Base-by-base conservation (phyloP, 352 stramenopile species). In the Blastocystis sp. region DNA sequence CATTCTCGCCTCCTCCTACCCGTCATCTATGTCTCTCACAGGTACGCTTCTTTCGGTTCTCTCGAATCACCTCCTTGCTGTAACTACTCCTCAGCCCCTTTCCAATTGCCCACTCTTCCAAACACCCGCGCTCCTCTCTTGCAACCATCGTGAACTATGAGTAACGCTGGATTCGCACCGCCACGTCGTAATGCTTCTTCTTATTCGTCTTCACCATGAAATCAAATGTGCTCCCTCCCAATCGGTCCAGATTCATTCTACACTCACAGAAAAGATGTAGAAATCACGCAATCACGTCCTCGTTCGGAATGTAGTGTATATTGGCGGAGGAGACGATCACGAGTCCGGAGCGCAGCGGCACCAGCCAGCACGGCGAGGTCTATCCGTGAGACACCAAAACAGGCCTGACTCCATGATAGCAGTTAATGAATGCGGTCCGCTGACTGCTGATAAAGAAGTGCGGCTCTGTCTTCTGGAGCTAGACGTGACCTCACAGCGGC, bases 211-310 rank as follows among this genome's bases (percentile, higher is more conserved):
- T 84, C 24, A 84, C 52, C 3, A 34, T 84, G 28, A 84, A 84
- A 52, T 84, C 74, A 48, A 84, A 84, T 9, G 74, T 84, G 21
- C 54, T 38, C 48, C 74, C 74, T 54, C 74, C 74, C 34, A 84
- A 34, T 69, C 74, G 52, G 45, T 84, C 74, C 54, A 84, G 54
- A 69, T 84, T 84, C 74, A 84, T 48, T 69, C 74, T 81, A 68
- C 74, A 66, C n/a, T 84, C n/a, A 54, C 6, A 69, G 14, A 54
- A 21, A n/a, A 57, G 24, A 48, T 10, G 3, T 0, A 59, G 21
- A 24, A 34, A 9, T 7, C 54, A 84, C 74, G 74, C 74, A 28
- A 43, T 84, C 48, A 84, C 60, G 0, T 66, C 59, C 24, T 68
- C 60, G 61, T 84, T 62, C 2, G 74, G 74, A 69, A 84, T 54